Conservation (phyloP, 2,329 filamentous ascomycete species). For the Aspergillus pseudoglaucus region DNA sequence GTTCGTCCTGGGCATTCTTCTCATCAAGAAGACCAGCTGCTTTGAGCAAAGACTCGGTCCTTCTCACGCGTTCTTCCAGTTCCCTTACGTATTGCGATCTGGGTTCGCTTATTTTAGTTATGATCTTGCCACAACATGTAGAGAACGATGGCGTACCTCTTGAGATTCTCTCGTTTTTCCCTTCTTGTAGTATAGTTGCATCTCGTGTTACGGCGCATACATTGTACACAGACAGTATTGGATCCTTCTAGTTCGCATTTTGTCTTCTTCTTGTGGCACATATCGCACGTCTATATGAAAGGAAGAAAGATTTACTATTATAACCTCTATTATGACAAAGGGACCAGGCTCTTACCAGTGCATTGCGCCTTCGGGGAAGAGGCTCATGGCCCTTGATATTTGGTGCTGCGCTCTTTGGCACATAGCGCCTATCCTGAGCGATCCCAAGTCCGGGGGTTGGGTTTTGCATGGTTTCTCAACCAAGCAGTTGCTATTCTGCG, state of each 20-base stretch:
- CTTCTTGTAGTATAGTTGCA: conserved; percentile 90
- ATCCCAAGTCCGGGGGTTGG: not conserved
- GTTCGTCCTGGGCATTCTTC: conserved; percentile 53
- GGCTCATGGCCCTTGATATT: conserved; percentile 4
- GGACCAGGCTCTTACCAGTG: conserved; percentile 14
- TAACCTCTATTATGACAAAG: not conserved
- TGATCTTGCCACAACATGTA: not conserved
- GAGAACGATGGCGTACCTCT: conserved; percentile 56
- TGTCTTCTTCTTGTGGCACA: conserved; percentile 82
- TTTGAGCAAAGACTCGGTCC: conserved; percentile 80
- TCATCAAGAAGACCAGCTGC: conserved; percentile 77
- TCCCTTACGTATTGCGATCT: conserved; percentile 92
- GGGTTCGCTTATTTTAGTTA: conserved; percentile 5
- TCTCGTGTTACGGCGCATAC: conserved; percentile 88
- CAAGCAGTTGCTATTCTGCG: not conserved
- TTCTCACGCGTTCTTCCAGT: conserved; percentile 81
- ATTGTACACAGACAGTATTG: conserved; percentile 66
- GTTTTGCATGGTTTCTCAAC: conserved; percentile 12
- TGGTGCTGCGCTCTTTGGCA: conserved; percentile 3
- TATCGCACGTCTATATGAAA: conserved; percentile 66
- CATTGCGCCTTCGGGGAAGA: conserved; percentile 12
- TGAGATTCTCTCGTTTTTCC: conserved; percentile 85
- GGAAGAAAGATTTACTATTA: conserved; percentile 9
- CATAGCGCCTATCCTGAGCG: conserved; percentile 1
- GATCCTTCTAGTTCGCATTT: conserved; percentile 91